phyloP scores from a whole-genome alignment of 169 alveolate species.

The Babesia ovata region DNA sequence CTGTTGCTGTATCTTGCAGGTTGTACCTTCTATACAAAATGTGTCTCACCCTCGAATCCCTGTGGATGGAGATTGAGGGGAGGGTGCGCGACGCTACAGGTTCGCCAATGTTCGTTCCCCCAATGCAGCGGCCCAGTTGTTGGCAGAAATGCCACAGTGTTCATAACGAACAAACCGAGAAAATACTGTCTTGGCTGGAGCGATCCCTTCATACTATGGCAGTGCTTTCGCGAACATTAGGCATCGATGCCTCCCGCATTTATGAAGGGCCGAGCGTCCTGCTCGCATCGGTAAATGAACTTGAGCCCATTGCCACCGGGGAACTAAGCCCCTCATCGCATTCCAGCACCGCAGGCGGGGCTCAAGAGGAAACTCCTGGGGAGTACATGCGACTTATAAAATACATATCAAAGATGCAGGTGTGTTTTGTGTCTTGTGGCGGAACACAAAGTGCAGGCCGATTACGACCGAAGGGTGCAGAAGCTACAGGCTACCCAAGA shows the following conservation, averaged over 20 bases:
- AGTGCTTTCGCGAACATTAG: slow-evolving; percentile 8
- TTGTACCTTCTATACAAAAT: slow-evolving; percentile 16
- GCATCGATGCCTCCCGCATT: slow-evolving; percentile 14
- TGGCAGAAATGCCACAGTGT: slow-evolving; percentile 54
- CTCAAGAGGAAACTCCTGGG: slow-evolving; percentile 22
- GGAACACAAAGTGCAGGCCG: slow-evolving; percentile 10
- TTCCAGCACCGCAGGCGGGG: background rate
- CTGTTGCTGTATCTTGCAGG: slow-evolving; percentile 19
- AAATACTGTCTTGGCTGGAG: slow-evolving; percentile 51
- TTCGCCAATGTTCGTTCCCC: slow-evolving; percentile 15
- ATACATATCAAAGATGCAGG: slow-evolving; percentile 52
- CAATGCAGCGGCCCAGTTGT: slow-evolving; percentile 34
- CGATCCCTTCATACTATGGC: slow-evolving; percentile 49
- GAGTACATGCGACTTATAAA: slow-evolving; percentile 46
- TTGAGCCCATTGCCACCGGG: slow-evolving; percentile 8
- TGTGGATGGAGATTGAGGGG: slow-evolving; percentile 26
- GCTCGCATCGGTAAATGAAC: slow-evolving; percentile 26
- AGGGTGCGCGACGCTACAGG: slow-evolving; percentile 31
- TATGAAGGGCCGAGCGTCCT: slow-evolving; percentile 28
- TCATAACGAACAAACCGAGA: slow-evolving; percentile 44
- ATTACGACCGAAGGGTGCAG: slow-evolving; percentile 47
- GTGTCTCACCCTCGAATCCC: slow-evolving; percentile 15
- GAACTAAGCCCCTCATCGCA: background rate
- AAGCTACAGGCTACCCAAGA: slow-evolving; percentile 43
- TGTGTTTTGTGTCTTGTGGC: background rate